phyloP scores from a whole-genome alignment of 768 basidiomycete genomes.

The Chlorophyllum brunneum region DNA sequence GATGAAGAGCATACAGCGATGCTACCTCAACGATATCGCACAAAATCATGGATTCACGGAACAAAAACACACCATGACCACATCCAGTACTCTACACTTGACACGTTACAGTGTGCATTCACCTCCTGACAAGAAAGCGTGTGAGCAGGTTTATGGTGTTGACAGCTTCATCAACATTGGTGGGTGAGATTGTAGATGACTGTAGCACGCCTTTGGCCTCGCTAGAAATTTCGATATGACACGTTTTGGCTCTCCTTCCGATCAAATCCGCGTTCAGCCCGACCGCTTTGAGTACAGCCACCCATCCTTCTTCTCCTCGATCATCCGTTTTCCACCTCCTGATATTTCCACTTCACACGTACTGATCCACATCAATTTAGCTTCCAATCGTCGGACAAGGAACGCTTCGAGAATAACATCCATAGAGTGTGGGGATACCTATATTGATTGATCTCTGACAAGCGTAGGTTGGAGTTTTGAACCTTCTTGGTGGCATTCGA shows the following conservation, averaged over 20 bases:
- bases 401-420: slow-evolving; percentile 95
- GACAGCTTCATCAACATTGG: slow-evolving; percentile 42
- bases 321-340: slow-evolving; percentile 45
- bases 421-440: slow-evolving; percentile 80
- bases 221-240: slow-evolving; percentile 54
- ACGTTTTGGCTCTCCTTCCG: slow-evolving; percentile 45
- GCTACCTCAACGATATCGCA: slow-evolving; percentile 88
- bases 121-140: slow-evolving; percentile 89
- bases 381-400: slow-evolving; percentile 86
- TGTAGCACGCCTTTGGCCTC: slow-evolving; percentile 48
- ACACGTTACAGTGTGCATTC: no score
- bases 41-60: slow-evolving; percentile 96
- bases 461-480: slow-evolving; percentile 52
- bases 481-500: no score
- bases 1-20: neutral
- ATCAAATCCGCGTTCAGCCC: slow-evolving; percentile 18
- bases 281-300: no score
- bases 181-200: neutral
- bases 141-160: slow-evolving; percentile 95
- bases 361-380: slow-evolving; percentile 86
- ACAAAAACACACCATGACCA: slow-evolving; percentile 79
- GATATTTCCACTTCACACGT: slow-evolving; percentile 67
- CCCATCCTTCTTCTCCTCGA: slow-evolving; percentile 14
- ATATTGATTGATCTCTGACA: slow-evolving; percentile 52
- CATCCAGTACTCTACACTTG: slow-evolving; percentile 72